phyloP scores from a whole-genome alignment of 2,329 filamentous ascomycete genomes.

The Botryotinia narcissicola region DNA sequence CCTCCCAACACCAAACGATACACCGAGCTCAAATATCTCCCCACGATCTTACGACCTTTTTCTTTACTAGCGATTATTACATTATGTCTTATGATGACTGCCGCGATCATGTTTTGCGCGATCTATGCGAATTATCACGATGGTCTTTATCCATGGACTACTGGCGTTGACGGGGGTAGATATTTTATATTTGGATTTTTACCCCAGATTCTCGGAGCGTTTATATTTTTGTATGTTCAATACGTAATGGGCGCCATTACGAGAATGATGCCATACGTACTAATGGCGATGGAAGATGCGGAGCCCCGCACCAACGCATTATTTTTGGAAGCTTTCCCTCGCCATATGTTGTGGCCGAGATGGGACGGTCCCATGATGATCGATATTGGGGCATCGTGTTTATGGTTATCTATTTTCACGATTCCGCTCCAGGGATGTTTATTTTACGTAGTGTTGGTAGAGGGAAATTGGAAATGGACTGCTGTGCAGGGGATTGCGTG shows the following conservation, averaged over 20 bases:
- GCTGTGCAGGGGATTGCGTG: constrained; percentile 75
- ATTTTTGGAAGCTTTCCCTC: constrained; percentile 60
- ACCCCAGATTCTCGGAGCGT: constrained; percentile 70
- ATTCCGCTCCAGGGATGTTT: constrained; percentile 77
- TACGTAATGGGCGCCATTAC: constrained; percentile 71
- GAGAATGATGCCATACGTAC: constrained; percentile 72
- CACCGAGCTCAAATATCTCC: constrained; percentile 65
- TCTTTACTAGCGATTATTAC: constrained; percentile 60
- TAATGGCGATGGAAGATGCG: constrained; percentile 66
- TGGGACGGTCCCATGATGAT: constrained; percentile 66
- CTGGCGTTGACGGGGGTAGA: constrained; percentile 63
- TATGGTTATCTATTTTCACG: constrained; percentile 77
- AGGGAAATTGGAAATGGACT: constrained; percentile 72
- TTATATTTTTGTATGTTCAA: constrained; percentile 75
- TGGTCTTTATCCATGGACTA: constrained; percentile 67
- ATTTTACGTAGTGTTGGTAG: constrained; percentile 62
- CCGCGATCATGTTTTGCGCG: constrained; percentile 69
- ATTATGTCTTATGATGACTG: constrained; percentile 67
- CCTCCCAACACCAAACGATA: constrained; percentile 45
- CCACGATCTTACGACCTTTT: constrained; percentile 65
- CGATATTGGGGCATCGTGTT: constrained; percentile 62
- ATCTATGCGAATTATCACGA: constrained; percentile 61
- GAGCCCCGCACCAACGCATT: constrained; percentile 61
- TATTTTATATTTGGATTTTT: constrained; percentile 88
- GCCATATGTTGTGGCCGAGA: constrained; percentile 65